A percentile compares a stretch with the other conserved stretches of the same genome.
Evolutionary conservation across 345 rosid genomes (phyloP).

Genomic region (Jatropha curcas): DNA sequence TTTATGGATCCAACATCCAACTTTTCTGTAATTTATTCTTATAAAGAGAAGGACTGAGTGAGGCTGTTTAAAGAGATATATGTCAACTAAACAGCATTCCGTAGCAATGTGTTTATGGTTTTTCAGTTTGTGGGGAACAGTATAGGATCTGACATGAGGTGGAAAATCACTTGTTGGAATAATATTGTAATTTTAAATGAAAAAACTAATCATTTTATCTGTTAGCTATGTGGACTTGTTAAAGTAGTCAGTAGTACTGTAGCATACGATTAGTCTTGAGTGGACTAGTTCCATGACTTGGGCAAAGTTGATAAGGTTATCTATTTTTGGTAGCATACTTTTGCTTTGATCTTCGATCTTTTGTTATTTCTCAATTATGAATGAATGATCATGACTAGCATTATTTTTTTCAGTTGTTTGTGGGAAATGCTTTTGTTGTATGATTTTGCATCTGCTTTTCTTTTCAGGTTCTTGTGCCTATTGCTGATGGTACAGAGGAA

Average conservation of each 20-base stretch:
- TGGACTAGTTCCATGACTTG: not conserved
- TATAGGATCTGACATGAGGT: too few species aligned
- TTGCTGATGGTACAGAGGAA: slow-evolving; percentile 88
- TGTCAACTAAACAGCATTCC: too few species aligned
- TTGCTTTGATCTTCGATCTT: not conserved
- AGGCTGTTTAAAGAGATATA: too few species aligned
- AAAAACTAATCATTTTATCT: too few species aligned
- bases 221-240: too few species aligned
- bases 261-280: not conserved
- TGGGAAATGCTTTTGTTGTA: not conserved
- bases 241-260: too few species aligned
- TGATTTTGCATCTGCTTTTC: slow-evolving; percentile 5
- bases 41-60: too few species aligned
- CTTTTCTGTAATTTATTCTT: too few species aligned
- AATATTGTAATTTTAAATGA: too few species aligned
- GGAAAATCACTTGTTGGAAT: too few species aligned
- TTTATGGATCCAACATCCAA: not conserved
- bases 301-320: not conserved
- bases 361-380: not conserved
- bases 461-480: slow-evolving; percentile 84
- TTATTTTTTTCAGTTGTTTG: not conserved
- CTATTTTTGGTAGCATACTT: not conserved
- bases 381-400: not conserved
- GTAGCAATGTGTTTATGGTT: too few species aligned
- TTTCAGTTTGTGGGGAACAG: too few species aligned